These are phyloP conservation scores for Pseudozyma tsukubaensis DNA, from an alignment of 1,284 basidiomycete genomes.

Conservation along the genomic window DNA sequence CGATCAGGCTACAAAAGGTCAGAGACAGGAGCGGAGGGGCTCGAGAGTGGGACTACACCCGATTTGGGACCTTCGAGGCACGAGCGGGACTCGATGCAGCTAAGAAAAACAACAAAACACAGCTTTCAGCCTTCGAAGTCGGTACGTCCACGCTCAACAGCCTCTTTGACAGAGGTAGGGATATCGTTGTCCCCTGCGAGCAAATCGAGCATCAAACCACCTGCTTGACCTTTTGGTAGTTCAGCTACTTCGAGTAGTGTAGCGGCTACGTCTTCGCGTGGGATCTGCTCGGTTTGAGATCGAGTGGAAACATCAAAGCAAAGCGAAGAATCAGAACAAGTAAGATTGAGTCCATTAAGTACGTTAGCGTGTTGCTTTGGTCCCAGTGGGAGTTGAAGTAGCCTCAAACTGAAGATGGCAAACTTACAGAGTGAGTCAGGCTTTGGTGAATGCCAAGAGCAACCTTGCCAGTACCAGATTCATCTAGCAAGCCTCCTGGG, in stretches of 20 bases:
- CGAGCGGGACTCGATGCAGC: too few species aligned
- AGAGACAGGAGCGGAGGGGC: too few species aligned
- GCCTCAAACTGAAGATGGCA: not conserved
- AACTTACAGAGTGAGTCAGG: slow-evolving; percentile 33
- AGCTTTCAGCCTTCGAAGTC: slow-evolving; percentile 65
- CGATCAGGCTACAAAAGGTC: too few species aligned
- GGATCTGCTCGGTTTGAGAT: too few species aligned
- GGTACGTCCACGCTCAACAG: slow-evolving; percentile 73
- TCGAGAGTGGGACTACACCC: too few species aligned
- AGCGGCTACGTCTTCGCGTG: slow-evolving; percentile 76
- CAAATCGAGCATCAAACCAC: slow-evolving; percentile 76
- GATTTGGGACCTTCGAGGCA: too few species aligned
- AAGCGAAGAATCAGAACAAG: not conserved
- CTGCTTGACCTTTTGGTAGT: slow-evolving; percentile 72
- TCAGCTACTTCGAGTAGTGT: slow-evolving; percentile 74
- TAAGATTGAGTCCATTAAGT: not conserved
- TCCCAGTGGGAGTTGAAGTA: too few species aligned
- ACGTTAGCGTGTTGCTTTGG: too few species aligned
- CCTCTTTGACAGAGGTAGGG: slow-evolving; percentile 72
- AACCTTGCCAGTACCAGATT: slow-evolving; percentile 61
- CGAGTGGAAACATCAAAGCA: not conserved
- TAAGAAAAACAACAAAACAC: not conserved
- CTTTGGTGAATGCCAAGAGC: slow-evolving; percentile 45
- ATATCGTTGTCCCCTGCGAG: slow-evolving; percentile 75
- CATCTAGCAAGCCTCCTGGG: slow-evolving; percentile 75